Evolutionary conservation across 2,329 filamentous ascomycete species (phyloP).

Genomic region (Colletotrichum neosansevieriae): DNA sequence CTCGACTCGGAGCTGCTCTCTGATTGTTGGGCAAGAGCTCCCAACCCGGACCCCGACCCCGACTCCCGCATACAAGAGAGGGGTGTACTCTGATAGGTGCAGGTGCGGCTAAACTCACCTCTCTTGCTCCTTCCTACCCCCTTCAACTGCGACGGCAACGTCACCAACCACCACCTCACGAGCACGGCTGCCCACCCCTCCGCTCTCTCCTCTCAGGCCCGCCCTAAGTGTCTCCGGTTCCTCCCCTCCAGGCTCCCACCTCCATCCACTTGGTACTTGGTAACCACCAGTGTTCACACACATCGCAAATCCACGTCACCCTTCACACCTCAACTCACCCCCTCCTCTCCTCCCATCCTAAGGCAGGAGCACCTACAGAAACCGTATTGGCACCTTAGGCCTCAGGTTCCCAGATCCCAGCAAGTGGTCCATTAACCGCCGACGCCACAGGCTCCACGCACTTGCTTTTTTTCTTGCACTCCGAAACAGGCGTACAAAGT

Average conservation of each 20-base stretch:
- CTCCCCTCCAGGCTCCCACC: slow-evolving; percentile 11
- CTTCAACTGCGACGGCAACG: slow-evolving; percentile 34
- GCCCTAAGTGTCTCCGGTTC: slow-evolving; percentile 8
- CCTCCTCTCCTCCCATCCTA: slow-evolving; percentile 6
- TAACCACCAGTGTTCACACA: too few species aligned
- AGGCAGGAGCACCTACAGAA: slow-evolving; percentile 11
- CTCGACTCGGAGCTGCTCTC: slow-evolving; percentile 14
- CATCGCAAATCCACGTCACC: neutral
- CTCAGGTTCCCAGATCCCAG: slow-evolving; percentile 33
- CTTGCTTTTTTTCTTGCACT: neutral
- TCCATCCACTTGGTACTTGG: too few species aligned
- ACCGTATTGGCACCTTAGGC: slow-evolving; percentile 10
- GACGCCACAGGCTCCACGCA: slow-evolving; percentile 38
- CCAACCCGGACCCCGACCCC: neutral
- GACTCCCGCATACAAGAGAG: slow-evolving; percentile 6
- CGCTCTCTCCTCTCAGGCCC: neutral
- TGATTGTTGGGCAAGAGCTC: slow-evolving; percentile 28
- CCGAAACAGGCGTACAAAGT: slow-evolving; percentile 41
- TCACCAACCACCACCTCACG: slow-evolving; percentile 26
- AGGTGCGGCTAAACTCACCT: slow-evolving; percentile 22
- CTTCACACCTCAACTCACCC: neutral
- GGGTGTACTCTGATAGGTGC: slow-evolving; percentile 29
- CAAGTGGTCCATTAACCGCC: slow-evolving; percentile 35
- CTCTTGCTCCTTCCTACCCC: slow-evolving; percentile 17
- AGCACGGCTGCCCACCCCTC: slow-evolving; percentile 15